Evolutionary conservation across 2,329 filamentous ascomycete genomes (phyloP), one percentile per base, ranked within the genome.

Genomic region (Fusarium agapanthi): DNA sequence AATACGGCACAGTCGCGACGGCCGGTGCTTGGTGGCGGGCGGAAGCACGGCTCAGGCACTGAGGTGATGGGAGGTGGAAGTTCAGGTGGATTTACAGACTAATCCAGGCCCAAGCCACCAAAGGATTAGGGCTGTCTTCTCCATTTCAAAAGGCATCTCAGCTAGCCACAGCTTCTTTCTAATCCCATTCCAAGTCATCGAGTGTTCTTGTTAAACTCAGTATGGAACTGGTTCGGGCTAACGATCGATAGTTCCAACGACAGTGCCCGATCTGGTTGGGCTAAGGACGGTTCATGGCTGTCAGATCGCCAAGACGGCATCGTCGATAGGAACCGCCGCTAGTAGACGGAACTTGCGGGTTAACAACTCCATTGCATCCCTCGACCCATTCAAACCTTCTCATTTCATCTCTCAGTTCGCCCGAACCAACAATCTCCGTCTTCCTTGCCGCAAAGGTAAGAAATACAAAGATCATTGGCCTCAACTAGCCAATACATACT

Each of bases 341-440:
- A 34, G 32, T 28, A 26, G 32, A 48, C 41, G 24, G 32, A 30
- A 24, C 14, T 2, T 13, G 55, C 41, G 55, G 55, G 38, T 14
- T 34, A 34, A 16, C 32, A 34, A 34, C 14, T 15, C 14, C 32
- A 34, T 34, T 34, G 32, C 32, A 34, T 34, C 32, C 32, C 32
- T 16, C 15, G 32, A 16, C 7, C 32, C 32, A 16, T 34, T 9
- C 3, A 34, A 4, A 34, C 32, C 32, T 16, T 34, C 15, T 34
- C 7, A 10, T 35, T 18, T 10, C 34, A 10, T 16, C 34, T 35
- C 16, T 35, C 9, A 6, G 0, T 35, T 35, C 16, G 5, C 34
- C 34, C 0, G 34, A 3, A 35, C 16, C 4, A 18, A 35, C 16
- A 35, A 35, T 18, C 2, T 10, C 0, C 18, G 34, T 0, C 34